These are phyloP conservation scores for Singerocomus inundabilis DNA, from an alignment of 1,284 basidiomycete species.

Conservation along the genomic window DNA sequence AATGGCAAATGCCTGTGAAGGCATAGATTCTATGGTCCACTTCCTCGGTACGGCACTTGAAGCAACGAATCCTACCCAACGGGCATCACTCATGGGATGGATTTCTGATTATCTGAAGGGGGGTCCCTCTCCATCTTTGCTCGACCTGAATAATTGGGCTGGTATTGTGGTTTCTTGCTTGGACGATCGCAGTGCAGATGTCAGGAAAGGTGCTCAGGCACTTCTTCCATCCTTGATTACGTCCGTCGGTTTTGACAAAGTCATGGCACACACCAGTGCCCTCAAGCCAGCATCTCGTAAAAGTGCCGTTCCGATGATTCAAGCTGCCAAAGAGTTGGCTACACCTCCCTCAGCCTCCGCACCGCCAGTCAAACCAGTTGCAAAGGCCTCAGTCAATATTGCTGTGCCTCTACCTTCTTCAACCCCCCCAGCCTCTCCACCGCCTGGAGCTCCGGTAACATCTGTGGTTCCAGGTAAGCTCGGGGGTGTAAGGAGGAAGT, in stretches of 20 bases:
- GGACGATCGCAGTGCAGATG: constrained; percentile 90
- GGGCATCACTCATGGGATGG: constrained; percentile 85
- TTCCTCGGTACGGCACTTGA: constrained; percentile 83
- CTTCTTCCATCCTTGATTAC: constrained; percentile 79
- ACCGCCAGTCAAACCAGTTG: constrained; percentile 28
- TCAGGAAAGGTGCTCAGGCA: constrained; percentile 87
- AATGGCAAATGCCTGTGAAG: constrained; percentile 84
- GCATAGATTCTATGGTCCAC: constrained; percentile 78
- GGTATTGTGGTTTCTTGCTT: constrained; percentile 76
- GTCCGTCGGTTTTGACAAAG: constrained; percentile 79
- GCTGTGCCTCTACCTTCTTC: constrained; percentile 20
- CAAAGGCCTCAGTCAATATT: constrained; percentile 13
- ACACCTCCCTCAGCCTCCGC: constrained; percentile 28
- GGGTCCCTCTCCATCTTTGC: constrained; percentile 49
- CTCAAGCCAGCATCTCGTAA: constrained; percentile 91
- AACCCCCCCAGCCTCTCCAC: constrained; percentile 37
- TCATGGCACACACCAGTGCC: constrained; percentile 82
- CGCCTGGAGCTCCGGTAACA: constrained; percentile 32
- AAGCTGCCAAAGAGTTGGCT: constrained; percentile 59
- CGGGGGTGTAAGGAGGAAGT: constrained; percentile 64
- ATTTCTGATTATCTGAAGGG: constrained; percentile 78
- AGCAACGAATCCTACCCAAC: constrained; percentile 84
- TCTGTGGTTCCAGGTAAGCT: constrained; percentile 46
- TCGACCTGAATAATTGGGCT: constrained; percentile 80
- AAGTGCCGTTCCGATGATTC: constrained; percentile 85